A percentile compares a stretch with the other conserved stretches of the same genome.
Evolutionary conservation across 2,329 filamentous ascomycete genomes (phyloP).

Genomic region (Verticillium albo-atrum): DNA sequence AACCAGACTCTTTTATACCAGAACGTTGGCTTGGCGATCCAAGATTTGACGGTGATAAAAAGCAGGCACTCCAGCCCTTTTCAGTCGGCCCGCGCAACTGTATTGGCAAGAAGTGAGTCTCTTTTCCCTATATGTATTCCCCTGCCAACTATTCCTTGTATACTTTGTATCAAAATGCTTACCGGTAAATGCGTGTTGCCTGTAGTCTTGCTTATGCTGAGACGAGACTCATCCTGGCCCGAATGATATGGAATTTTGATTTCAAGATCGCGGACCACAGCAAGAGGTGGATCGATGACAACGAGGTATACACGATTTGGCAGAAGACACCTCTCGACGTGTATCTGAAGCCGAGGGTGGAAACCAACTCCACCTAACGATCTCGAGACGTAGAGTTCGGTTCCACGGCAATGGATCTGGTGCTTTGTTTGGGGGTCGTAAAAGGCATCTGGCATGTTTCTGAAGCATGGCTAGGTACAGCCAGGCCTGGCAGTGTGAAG

Average conservation of each 20-base stretch:
- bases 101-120: constrained; percentile 42
- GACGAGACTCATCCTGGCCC: constrained; percentile 40
- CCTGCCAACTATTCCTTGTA: too few species aligned
- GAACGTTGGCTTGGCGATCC: constrained; percentile 34
- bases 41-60: constrained; percentile 24
- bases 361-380: too few species aligned
- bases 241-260: constrained; percentile 41
- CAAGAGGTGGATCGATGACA: constrained; percentile 29
- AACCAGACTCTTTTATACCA: constrained; percentile 39
- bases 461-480: too few species aligned
- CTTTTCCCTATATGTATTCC: too few species aligned
- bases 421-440: too few species aligned
- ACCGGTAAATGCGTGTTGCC: too few species aligned
- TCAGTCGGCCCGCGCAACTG: constrained; percentile 44
- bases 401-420: too few species aligned
- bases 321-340: constrained; percentile 4
- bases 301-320: constrained; percentile 34
- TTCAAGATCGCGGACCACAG: constrained; percentile 27
- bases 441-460: too few species aligned
- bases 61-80: constrained; percentile 41
- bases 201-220: constrained; percentile 38
- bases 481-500: too few species aligned
- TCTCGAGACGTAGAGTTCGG: too few species aligned
- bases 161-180: constrained; percentile 48
- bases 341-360: too few species aligned